Evolutionary conservation across 2,329 filamentous ascomycete genomes (phyloP).

Genomic region (Sporothrix dimorphospora): DNA sequence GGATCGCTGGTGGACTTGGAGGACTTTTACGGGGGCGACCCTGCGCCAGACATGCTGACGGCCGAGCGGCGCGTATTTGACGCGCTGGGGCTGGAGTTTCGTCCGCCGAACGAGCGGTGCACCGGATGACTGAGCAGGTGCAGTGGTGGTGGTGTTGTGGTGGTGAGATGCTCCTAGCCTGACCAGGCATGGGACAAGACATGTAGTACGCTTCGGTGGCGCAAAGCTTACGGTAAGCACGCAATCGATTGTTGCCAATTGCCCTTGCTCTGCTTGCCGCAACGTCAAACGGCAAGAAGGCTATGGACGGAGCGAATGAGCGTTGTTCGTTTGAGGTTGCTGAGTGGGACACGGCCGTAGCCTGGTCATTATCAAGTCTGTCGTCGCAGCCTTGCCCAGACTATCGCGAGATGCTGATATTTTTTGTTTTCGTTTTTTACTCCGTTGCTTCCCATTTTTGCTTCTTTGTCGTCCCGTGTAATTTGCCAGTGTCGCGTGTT

Average conservation of each 20-base stretch:
- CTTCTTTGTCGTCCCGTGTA: neutral
- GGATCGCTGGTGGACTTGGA: constrained; percentile 74
- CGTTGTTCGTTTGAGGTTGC: neutral
- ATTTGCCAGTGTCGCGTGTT: neutral
- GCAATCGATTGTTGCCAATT: neutral
- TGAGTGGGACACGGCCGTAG: neutral
- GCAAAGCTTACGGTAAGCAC: constrained; percentile 15
- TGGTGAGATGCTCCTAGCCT: neutral
- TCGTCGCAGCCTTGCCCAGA: constrained; percentile 2
- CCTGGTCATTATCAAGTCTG: constrained; percentile 10
- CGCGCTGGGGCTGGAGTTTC: constrained; percentile 70
- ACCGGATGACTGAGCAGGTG: constrained; percentile 49
- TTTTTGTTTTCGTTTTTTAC: neutral
- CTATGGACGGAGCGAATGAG: constrained; percentile 22
- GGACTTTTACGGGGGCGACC: constrained; percentile 50
- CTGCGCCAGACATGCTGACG: constrained; percentile 67
- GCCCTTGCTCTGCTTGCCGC: neutral
- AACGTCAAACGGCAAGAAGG: constrained; percentile 48
- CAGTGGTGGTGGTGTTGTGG: neutral
- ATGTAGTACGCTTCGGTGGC: constrained; percentile 11
- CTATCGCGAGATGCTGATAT: constrained; percentile 15
- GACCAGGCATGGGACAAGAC: neutral
- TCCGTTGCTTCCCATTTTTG: neutral
- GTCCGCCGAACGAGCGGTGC: constrained; percentile 67
- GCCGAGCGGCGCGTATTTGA: constrained; percentile 83